Evolutionary conservation across 2,329 filamentous ascomycete species (phyloP), one percentile per base, ranked within the genome.

Genomic region (Stemphylium beticola): DNA sequence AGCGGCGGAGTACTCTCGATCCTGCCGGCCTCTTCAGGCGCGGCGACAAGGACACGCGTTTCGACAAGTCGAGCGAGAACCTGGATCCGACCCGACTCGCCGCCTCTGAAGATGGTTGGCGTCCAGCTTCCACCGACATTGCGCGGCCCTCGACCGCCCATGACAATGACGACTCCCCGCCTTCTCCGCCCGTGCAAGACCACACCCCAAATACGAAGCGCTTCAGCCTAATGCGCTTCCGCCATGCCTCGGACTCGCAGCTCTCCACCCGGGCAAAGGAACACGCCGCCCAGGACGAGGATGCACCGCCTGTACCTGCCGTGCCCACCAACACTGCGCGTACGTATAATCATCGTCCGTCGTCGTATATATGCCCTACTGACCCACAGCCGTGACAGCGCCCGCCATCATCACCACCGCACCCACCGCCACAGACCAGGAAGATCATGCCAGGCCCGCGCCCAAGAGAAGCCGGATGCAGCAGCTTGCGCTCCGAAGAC

Each of bases 221-320:
- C 52, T 87, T 88, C 74, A 87, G 82, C 68, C 75, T 96, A 75
- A 80, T 96, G 77, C 88, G 89, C 70, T 92, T 95, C 74, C 90
- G 92, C 68, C 93, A 96, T 83, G 93, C 92, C 58, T 97, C 93
- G 8, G 93, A 98, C 77, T 90, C 92, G 45, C 92, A 97, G 75
- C 79, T 98, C 57, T 92, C 91, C 10, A 81, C 87, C 26, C 85
- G 86, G 72, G 88, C 89, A 47, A 92, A 88, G 73, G 85, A 89
- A 66, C 87, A 92, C 80, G 71, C 83, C 78, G 77, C 57, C 55
- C 54, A 51, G 15, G 44, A 59, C 33, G 54, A 40, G 34, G 36
- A 52, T 12, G 58, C 69, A 32, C 78, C 78, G 57, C 77, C 37
- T 0, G 53, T 55, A 11, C 57, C 57, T 31, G 42, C 78, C 7